Evolutionary conservation across 148 eudicot genomes (phyloP), one percentile per base, ranked within the genome.

Genomic region (Dysphania ambrosioides): DNA sequence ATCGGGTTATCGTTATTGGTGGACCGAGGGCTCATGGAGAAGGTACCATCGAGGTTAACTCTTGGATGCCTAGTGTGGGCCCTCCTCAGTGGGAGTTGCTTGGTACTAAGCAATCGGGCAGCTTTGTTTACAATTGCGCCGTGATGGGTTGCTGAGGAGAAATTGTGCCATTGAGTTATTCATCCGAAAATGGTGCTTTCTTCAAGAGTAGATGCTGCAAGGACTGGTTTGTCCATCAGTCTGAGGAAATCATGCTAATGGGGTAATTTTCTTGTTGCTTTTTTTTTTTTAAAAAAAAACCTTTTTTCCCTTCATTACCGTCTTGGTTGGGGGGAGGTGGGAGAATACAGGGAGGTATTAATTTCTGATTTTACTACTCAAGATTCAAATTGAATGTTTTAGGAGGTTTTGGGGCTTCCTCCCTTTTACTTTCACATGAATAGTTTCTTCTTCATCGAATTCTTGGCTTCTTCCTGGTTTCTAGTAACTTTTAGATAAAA

Each of bases 111-210:
- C 88, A 74, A 26, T 88, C 90, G 0, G 88, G 88, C 31, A 91
- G 86, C 75, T 93, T 93, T 86, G 97, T 93, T 42, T 93, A 88
- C 81, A 93, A 91, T 60, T 93, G 98, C 78, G 95, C 98, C 18
- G 98, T 93, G 77, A 93, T 93, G 98, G 93, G 95, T 58, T 93
- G 98, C 86, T 93, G 86, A 93, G 63, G 62, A 65, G 10, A 11
- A 5, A 21, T 42, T 32, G 61, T 56, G 68, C 74, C 64, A 23
- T 44, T 34, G 47, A 36, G 24, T 72, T 74, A 34, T 72, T 60
- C 69, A 64, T 74, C 49, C 42, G 9, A 34, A 44, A 63, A 76
- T 30, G 76, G 73, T 61, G 73, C 80, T 18, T 40, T 44, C 18
- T 18, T 16, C 9, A 35, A 71, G 63, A 59, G 27, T 59, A 70